A percentile compares a stretch with the other conserved stretches of the same genome.
These are phyloP conservation scores for Coniosporium apollinis DNA, from an alignment of 495 filamentous ascomycete species.

Conservation along the genomic window DNA sequence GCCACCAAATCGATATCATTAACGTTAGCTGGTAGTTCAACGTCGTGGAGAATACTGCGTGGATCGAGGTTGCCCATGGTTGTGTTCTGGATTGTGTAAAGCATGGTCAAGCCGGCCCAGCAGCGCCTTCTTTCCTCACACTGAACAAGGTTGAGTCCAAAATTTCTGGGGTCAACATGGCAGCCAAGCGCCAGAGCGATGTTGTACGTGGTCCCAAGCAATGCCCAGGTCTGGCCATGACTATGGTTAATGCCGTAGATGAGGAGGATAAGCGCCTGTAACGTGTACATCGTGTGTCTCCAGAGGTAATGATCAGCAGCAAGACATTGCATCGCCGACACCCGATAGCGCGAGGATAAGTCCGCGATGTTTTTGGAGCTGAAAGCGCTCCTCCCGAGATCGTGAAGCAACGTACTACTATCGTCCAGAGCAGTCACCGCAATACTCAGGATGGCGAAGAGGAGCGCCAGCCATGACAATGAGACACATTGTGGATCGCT, in stretches of 20 bases:
- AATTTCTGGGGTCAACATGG: slow-evolving; percentile 30
- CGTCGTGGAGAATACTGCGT: slow-evolving; percentile 10
- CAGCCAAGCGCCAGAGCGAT: slow-evolving; percentile 32
- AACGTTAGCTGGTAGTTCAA: slow-evolving; percentile 28
- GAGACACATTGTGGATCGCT: slow-evolving; percentile 27
- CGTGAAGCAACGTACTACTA: slow-evolving; percentile 26
- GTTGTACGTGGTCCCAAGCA: slow-evolving; percentile 31
- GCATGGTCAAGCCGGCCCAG: slow-evolving; percentile 30
- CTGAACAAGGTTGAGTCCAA: slow-evolving; percentile 27
- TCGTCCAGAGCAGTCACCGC: slow-evolving; percentile 30
- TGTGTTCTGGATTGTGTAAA: slow-evolving; percentile 29
- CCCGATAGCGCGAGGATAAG: slow-evolving; percentile 28
- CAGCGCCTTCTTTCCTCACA: slow-evolving; percentile 31
- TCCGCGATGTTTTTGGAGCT: slow-evolving; percentile 27
- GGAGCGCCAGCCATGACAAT: slow-evolving; percentile 27
- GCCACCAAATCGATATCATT: slow-evolving; percentile 30
- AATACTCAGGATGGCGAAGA: slow-evolving; percentile 30
- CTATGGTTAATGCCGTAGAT: slow-evolving; percentile 29
- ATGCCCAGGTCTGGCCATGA: slow-evolving; percentile 26
- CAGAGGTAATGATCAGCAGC: slow-evolving; percentile 29
- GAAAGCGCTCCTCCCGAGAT: slow-evolving; percentile 27
- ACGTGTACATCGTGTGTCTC: slow-evolving; percentile 29
- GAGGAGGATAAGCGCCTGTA: slow-evolving; percentile 30
- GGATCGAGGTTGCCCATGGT: slow-evolving; percentile 13
- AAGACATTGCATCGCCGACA: slow-evolving; percentile 29